phyloP scores from a whole-genome alignment of 805 yeast species.

The Lipomyces japonicus region DNA sequence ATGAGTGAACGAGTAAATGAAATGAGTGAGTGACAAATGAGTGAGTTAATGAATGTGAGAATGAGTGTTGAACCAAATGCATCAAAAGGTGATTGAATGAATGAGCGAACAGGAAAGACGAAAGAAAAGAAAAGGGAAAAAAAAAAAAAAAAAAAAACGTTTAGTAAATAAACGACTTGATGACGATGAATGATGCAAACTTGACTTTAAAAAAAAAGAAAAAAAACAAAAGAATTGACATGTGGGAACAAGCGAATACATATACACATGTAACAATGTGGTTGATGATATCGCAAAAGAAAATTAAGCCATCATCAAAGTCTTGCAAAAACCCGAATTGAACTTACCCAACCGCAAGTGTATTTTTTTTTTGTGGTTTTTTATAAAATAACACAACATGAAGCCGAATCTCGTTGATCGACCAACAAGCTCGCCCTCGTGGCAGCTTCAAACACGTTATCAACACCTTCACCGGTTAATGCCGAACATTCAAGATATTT shows the following conservation, averaged over 20 bases:
- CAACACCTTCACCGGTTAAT: constrained; percentile 90
- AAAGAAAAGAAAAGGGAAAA: not conserved
- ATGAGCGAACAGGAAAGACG: too few species aligned
- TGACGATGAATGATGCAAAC: not conserved
- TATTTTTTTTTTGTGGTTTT: not conserved
- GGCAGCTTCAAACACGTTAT: constrained; percentile 88
- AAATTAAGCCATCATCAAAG: not conserved
- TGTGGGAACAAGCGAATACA: too few species aligned
- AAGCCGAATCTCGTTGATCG: constrained; percentile 44
- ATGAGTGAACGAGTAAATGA: not conserved
- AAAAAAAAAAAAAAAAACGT: not conserved
- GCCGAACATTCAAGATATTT: constrained; percentile 85
- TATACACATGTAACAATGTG: too few species aligned
- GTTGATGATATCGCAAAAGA: constrained; percentile 7
- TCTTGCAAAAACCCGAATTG: too few species aligned
- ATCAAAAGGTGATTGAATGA: too few species aligned
- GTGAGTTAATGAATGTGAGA: too few species aligned
- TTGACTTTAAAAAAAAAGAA: not conserved
- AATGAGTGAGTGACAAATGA: too few species aligned
- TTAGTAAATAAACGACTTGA: not conserved
- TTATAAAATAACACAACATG: constrained; percentile 43
- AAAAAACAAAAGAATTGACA: not conserved
- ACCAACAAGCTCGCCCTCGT: constrained; percentile 74
- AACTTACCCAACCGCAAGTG: too few species aligned
- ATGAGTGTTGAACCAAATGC: too few species aligned